Evolutionary conservation across 2,329 filamentous ascomycete genomes (phyloP).

Genomic region (Pseudocercospora cruenta): DNA sequence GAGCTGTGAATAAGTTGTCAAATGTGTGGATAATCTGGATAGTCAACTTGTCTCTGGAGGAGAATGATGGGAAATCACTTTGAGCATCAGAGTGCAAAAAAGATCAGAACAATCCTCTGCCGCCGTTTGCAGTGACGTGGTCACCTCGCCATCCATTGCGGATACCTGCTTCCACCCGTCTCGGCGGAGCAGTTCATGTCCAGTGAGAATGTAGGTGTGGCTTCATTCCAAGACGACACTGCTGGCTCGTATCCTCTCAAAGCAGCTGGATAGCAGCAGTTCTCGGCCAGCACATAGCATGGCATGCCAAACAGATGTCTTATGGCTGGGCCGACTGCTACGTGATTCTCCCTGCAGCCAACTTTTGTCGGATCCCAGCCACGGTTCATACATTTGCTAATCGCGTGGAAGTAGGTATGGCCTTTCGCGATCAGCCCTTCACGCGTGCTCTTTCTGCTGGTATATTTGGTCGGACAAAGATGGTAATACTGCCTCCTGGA

Average conservation of each 20-base stretch:
- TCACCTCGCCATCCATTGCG: neutral
- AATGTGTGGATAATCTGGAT: neutral
- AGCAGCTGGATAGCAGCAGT: neutral
- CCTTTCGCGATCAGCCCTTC: no score
- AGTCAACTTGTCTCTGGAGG: neutral
- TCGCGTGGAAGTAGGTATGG: neutral
- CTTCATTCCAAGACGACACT: neutral
- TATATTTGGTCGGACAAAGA: neutral
- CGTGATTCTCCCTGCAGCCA: neutral
- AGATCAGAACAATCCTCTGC: neutral
- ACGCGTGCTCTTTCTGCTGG: no score
- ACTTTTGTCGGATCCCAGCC: neutral
- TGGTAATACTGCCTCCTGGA: neutral
- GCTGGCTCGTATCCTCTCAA: no score
- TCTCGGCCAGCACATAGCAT: neutral
- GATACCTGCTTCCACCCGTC: neutral
- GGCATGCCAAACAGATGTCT: neutral
- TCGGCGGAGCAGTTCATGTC: neutral
- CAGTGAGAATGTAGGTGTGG: neutral
- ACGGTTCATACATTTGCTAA: neutral
- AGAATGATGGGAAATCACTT: neutral
- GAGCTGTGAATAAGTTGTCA: neutral
- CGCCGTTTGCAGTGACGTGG: neutral
- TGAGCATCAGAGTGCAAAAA: neutral
- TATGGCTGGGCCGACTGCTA: neutral